Base-by-base conservation (phyloP, 441 rosid genomes). In the Melianthus villosus region DNA sequence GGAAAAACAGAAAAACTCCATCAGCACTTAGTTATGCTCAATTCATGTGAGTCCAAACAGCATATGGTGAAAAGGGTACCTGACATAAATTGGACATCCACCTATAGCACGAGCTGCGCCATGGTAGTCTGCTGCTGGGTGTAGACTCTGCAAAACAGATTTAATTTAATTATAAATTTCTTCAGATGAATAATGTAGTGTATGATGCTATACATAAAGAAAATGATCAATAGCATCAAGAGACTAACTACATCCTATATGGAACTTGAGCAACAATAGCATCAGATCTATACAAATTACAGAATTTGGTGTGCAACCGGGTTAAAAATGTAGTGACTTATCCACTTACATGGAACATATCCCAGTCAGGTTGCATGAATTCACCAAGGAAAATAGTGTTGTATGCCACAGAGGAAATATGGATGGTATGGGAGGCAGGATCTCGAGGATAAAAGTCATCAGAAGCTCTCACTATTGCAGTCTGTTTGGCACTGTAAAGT, bases 281-380 rank as follows among this genome's bases (percentile, higher is more conserved):
- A n/a, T n/a, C n/a, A n/a, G n/a, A n/a, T n/a, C n/a, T n/a, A n/a
- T n/a, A n/a, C n/a, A n/a, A n/a, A n/a, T n/a, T n/a, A n/a, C n/a
- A n/a, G n/a, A n/a, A n/a, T n/a, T n/a, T n/a, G n/a, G n/a, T n/a
- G n/a, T n/a, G n/a, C n/a, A n/a, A n/a, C n/a, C n/a, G n/a, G n/a
- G n/a, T n/a, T n/a, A n/a, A n/a, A n/a, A n/a, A n/a, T n/a, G n/a
- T n/a, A n/a, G n/a, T n/a, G n/a, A n/a, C n/a, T n/a, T n/a, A n/a
- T n/a, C n/a, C n/a, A n/a, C n/a, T n/a, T n/a, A n/a, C n/a, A n/a
- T 87, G 97, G 54, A 87, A 87, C 97, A 87, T 87, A 39, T 87
- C 97, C 97, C 97, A 82, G 45, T 87, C 94, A 32, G 94, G 81
- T 56, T 33, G 73, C 97, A 87, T 87, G 43, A 80, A 46, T 50